These are phyloP conservation scores for Xylariaceae sp. DNA, from an alignment of 2,329 filamentous ascomycete species.

Conservation along the genomic window DNA sequence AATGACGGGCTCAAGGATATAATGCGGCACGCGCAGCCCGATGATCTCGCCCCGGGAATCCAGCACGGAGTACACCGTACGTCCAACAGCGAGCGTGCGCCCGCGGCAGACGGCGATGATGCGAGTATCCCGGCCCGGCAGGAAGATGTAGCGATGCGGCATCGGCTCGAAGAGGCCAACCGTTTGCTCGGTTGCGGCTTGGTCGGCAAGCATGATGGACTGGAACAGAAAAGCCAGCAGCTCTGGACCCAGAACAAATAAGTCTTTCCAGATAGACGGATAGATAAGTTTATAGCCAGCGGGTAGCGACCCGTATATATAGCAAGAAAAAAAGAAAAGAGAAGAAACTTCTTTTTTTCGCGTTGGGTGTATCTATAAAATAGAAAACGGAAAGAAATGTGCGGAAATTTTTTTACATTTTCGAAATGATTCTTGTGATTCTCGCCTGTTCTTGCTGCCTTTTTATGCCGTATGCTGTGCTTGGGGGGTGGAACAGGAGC, in stretches of 20 bases:
- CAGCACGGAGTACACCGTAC: slow-evolving; percentile 38
- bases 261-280: too few species aligned
- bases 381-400: too few species aligned
- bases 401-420: too few species aligned
- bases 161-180: slow-evolving; percentile 31
- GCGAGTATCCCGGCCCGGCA: slow-evolving; percentile 42
- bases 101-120: slow-evolving; percentile 40
- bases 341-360: too few species aligned
- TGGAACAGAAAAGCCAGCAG: too few species aligned
- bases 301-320: not conserved
- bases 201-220: not conserved
- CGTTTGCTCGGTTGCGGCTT: not conserved
- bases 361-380: too few species aligned
- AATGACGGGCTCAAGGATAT: slow-evolving; percentile 31
- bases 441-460: too few species aligned
- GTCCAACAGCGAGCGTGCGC: slow-evolving; percentile 33
- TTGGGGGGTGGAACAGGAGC: too few species aligned
- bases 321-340: too few species aligned
- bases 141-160: slow-evolving; percentile 40
- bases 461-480: too few species aligned
- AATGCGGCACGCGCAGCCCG: slow-evolving; percentile 40
- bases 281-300: not conserved
- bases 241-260: too few species aligned
- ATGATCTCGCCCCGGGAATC: slow-evolving; percentile 21
- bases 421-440: too few species aligned